Base-by-base conservation (phyloP, 2,329 filamentous ascomycete species). In the Teratosphaeria gauchensis region DNA sequence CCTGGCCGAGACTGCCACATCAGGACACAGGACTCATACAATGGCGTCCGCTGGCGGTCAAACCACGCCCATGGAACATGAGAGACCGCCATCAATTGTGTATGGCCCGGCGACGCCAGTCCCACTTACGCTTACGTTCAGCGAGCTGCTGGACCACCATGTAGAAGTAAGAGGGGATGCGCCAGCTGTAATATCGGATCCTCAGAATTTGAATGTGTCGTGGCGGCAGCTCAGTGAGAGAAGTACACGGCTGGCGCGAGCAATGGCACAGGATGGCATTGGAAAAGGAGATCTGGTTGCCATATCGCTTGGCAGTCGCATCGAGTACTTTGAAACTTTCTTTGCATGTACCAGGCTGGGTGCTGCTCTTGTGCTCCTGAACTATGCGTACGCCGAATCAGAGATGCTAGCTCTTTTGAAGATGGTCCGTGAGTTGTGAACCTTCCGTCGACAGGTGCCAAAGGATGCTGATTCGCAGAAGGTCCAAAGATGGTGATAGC, bases 381-480 rank as follows among this genome's bases (percentile, higher is more conserved):
- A 89, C 74, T 89, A 89, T 73, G 89, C 86, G 0, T 89, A 89
- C 68, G 89, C 86, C 1, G 78, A 84, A 4, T 82, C 81, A 1
- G 87, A 89, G 73, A 83, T 86, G 51, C 78, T 83, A 70, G 85
- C 87, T 67, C 84, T 84, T n/a, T 72, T 89, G 31, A 79, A 81
- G 57, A 86, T 87, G 65, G 82, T 85, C 19, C 80, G 83, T 84
- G 73, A 62, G 74, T 69, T 24, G 46, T 33, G 51, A 11, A 8
- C 33, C 33, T 7, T 28, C 38, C 12, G 46, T 11, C 21, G 16
- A n/a, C 28, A 12, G 31, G 14, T 16, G 4, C 21, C 9, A 19
- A 21, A n/a, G 9, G 12, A 30, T 56, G 24, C 55, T 62, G 30
- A 62, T 48, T 42, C 11, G 9, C 38, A n/a, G 52, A 59, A 84